phyloP scores from a whole-genome alignment of 495 filamentous ascomycete genomes.

The Daldinia concentrica region DNA sequence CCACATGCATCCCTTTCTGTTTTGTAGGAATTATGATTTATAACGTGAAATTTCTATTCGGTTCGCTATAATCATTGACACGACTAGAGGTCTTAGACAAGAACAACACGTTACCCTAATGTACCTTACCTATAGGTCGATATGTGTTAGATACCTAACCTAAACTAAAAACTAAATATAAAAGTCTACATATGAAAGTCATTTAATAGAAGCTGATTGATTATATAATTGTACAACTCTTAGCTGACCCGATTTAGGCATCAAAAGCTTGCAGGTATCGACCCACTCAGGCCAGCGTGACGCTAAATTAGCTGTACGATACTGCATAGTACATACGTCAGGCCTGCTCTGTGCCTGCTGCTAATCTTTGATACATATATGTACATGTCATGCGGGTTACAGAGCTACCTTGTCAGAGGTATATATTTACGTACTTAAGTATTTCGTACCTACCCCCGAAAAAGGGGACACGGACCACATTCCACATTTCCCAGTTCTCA shows the following conservation, averaged over 20 bases:
- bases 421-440: background rate
- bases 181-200: background rate
- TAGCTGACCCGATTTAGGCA: constrained; percentile 10
- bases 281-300: constrained; percentile 6
- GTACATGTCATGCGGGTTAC: background rate
- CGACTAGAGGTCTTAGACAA: no score
- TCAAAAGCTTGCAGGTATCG: background rate
- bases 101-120: no score
- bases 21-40: no score
- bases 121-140: no score
- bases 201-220: background rate
- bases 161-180: no score
- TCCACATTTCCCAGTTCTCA: background rate
- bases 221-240: background rate
- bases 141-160: no score
- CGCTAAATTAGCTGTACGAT: constrained; percentile 6
- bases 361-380: background rate
- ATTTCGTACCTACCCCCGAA: background rate
- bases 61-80: no score
- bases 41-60: no score
- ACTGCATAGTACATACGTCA: constrained; percentile 5
- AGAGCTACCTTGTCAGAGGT: background rate
- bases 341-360: background rate
- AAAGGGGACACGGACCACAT: background rate
- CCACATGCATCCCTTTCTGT: no score